These are phyloP conservation scores for Botrytis squamosa DNA, from an alignment of 2,329 filamentous ascomycete genomes.

Conservation along the genomic window DNA sequence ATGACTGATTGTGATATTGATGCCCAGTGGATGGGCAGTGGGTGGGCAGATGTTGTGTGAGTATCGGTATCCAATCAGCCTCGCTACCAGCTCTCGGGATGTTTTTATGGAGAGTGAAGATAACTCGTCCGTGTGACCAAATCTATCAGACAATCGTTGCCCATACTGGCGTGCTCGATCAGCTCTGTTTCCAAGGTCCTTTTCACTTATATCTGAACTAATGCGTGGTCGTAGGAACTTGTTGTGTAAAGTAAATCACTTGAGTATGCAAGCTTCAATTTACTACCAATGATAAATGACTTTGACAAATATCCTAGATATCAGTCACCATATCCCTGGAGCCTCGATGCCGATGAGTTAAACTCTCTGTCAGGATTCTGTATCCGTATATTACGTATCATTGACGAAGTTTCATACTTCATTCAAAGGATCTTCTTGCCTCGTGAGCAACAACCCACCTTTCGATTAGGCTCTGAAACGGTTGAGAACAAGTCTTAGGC, in stretches of 20 bases:
- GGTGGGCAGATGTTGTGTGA: background rate
- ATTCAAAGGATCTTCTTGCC: background rate
- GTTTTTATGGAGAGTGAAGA: background rate
- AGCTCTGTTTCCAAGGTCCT: background rate
- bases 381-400: background rate
- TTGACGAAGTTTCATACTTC: background rate
- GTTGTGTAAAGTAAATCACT: background rate
- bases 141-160: slow-evolving; percentile 7
- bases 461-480: background rate
- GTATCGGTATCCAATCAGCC: background rate
- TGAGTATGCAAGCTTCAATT: background rate
- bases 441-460: background rate
- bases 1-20: background rate
- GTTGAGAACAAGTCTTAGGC: background rate
- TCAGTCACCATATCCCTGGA: background rate
- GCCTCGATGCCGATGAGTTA: background rate
- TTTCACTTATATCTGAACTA: background rate
- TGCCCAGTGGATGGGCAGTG: background rate
- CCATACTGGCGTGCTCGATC: slow-evolving; percentile 8
- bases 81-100: background rate
- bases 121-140: slow-evolving; percentile 12
- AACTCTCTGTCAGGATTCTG: background rate
- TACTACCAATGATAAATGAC: background rate
- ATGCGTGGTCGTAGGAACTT: background rate
- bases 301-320: background rate